Conservation (phyloP, 257 asterid species). For the Przewalskia tangutica region DNA sequence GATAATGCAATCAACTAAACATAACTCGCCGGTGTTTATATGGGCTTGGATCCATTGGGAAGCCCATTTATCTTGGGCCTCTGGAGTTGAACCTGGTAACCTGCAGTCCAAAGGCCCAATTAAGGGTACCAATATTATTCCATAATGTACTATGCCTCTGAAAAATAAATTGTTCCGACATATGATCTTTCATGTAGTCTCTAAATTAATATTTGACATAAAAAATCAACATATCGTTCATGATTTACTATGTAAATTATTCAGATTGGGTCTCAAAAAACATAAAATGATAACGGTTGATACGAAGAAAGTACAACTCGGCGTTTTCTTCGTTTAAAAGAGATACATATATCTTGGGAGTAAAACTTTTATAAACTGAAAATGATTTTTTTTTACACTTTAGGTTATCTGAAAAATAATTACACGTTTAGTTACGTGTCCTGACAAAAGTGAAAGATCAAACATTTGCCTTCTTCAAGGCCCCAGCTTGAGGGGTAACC, state of each 20-base stretch:
- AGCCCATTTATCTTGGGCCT: neutral
- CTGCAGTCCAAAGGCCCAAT: neutral
- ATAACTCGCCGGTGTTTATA: neutral
- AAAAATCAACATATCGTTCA: neutral
- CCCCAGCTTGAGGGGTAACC: too few species aligned
- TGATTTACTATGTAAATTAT: neutral
- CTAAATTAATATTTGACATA: neutral
- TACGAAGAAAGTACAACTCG: too few species aligned
- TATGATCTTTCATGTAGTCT: neutral
- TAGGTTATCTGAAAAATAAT: too few species aligned
- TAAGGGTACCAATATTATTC: neutral
- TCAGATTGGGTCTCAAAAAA: neutral
- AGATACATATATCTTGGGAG: too few species aligned
- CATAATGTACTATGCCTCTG: neutral
- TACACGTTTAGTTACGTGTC: too few species aligned
- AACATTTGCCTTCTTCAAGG: too few species aligned
- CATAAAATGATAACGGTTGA: too few species aligned
- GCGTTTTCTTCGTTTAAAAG: too few species aligned
- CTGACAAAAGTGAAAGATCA: too few species aligned
- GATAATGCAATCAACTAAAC: too few species aligned
- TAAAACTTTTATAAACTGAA: too few species aligned
- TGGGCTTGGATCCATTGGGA: conserved; percentile 11
- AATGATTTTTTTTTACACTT: too few species aligned
- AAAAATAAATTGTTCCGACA: neutral
- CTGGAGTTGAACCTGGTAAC: neutral